Percentiles rank a stretch among this genome's conserved stretches.
Conservation (phyloP, 768 basidiomycete genomes). For the Botryobasidium botryosum region DNA sequence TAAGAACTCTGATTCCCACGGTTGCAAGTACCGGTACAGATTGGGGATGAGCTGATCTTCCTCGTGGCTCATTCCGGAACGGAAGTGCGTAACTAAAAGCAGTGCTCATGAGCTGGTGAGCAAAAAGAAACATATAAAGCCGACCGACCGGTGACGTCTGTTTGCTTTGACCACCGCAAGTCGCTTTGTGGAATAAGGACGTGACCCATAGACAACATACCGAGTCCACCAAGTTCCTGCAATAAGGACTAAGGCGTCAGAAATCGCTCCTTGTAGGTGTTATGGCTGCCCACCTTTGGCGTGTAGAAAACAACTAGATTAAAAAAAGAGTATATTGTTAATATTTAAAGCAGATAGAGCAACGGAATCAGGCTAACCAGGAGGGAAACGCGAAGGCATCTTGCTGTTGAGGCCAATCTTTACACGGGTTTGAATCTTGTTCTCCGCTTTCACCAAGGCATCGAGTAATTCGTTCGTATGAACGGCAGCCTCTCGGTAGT, state of each 20-base stretch:
- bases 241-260: not conserved
- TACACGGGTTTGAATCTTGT: conserved; percentile 98
- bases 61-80: conserved; percentile 94
- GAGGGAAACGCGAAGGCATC: conserved; percentile 99
- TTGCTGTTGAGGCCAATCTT: conserved; percentile 99
- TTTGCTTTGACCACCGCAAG: conserved; percentile 95
- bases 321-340: not conserved
- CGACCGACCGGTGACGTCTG: conserved; percentile 66
- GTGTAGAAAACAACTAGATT: conserved; percentile 71
- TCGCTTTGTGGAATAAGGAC: conserved; percentile 97
- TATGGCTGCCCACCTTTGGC: conserved; percentile 42
- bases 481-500: conserved; percentile 94
- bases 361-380: conserved; percentile 18
- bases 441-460: conserved; percentile 93
- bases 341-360: not conserved
- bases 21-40: conserved; percentile 88
- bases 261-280: not conserved
- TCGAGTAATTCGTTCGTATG: conserved; percentile 95
- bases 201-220: conserved; percentile 99
- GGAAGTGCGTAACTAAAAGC: conserved; percentile 80
- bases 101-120: conserved; percentile 3
- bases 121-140: not conserved
- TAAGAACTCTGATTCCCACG: conserved; percentile 95
- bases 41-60: conserved; percentile 94
- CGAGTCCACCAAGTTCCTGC: conserved; percentile 87